These are phyloP conservation scores for Pulchroboletus neoregius DNA, from an alignment of 1,284 basidiomycete genomes.

Conservation along the genomic window DNA sequence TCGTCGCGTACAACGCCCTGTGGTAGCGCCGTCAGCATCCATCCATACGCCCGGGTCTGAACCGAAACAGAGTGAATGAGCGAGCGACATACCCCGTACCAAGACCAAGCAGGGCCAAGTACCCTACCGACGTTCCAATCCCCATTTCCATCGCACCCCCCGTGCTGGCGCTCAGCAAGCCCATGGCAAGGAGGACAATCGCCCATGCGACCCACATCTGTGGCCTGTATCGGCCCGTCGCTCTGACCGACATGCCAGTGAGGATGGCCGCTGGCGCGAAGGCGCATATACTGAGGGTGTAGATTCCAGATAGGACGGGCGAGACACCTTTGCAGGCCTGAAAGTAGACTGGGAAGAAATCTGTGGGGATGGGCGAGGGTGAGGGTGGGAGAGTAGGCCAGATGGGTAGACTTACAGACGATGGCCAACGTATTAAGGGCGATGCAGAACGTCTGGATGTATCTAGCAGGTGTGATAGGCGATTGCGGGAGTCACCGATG, in stretches of 20 bases:
- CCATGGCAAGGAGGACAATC: constrained; percentile 6
- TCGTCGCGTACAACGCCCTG: constrained; percentile 12
- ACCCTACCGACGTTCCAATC: constrained; percentile 3
- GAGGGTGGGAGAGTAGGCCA: no score
- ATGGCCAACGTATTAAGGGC: constrained; percentile 3
- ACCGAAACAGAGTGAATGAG: no score
- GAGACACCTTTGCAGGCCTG: constrained; percentile 19
- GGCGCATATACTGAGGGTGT: constrained; percentile 13
- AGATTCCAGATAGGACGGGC: constrained; percentile 14
- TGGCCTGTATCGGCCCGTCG: constrained; percentile 13
- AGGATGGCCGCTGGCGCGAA: constrained; percentile 14
- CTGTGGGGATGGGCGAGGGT: neutral
- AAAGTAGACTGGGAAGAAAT: constrained; percentile 20
- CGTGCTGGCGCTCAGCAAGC: constrained; percentile 7
- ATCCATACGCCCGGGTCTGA: no score
- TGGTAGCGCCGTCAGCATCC: neutral
- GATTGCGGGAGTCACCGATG: neutral
- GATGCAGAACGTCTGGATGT: constrained; percentile 22
- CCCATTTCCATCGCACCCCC: neutral
- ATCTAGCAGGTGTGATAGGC: constrained; percentile 7
- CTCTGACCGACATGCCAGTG: constrained; percentile 10
- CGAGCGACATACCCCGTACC: constrained; percentile 14
- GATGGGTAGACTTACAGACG: constrained; percentile 11
- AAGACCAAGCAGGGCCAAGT: constrained; percentile 13
- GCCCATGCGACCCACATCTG: constrained; percentile 19